Conservation (phyloP, 371 early-diverging fungal genomes). For the Chytridium lagenaria region DNA sequence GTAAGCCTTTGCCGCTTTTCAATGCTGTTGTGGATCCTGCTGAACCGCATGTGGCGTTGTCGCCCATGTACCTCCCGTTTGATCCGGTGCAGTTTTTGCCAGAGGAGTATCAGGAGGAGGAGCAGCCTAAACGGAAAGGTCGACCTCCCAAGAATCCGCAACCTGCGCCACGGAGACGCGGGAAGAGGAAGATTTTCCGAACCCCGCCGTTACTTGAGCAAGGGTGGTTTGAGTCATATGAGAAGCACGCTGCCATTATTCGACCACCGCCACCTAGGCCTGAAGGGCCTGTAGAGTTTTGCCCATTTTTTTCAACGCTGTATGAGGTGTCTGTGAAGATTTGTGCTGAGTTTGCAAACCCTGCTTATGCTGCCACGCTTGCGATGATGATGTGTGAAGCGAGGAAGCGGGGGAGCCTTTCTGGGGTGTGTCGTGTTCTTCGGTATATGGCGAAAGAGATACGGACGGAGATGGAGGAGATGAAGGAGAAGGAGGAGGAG, state of each 20-base stretch:
- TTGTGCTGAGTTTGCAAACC: too few relatives aligned
- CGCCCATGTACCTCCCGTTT: background rate
- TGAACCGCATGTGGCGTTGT: too few relatives aligned
- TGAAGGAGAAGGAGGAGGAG: slow-evolving; percentile 7
- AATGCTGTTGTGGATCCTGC: slow-evolving; percentile 8
- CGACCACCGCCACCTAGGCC: too few relatives aligned
- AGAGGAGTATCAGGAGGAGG: background rate
- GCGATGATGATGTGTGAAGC: background rate
- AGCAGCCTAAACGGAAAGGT: background rate
- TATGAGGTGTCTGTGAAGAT: too few relatives aligned
- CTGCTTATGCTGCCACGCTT: too few relatives aligned
- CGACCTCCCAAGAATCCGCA: background rate
- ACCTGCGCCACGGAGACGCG: background rate
- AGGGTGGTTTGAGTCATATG: background rate
- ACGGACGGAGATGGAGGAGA: background rate
- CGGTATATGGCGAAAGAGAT: background rate
- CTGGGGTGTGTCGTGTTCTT: background rate
- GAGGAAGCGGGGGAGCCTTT: background rate
- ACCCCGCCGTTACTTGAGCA: background rate
- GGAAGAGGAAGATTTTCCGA: background rate
- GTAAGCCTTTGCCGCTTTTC: background rate
- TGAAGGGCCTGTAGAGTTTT: too few relatives aligned
- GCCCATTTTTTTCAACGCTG: too few relatives aligned
- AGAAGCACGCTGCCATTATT: background rate
- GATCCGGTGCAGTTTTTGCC: background rate